Conservation (phyloP, 768 basidiomycete species). For the Saitozyma sp. region DNA sequence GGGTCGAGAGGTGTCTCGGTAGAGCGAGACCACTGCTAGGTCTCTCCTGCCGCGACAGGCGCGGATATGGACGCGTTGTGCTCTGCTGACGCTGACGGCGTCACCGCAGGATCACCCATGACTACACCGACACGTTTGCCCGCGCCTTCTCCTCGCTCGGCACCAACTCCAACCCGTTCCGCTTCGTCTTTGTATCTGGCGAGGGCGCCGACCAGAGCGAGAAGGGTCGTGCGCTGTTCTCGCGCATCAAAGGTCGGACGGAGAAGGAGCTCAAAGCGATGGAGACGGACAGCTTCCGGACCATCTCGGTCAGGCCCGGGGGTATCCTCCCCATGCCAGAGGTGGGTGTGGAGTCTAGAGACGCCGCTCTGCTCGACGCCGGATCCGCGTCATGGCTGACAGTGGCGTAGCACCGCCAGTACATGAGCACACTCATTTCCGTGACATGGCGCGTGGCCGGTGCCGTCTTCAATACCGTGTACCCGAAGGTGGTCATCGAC, state of each 20-base stretch:
- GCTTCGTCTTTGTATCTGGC: conserved; percentile 55
- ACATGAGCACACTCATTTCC: too few relatives aligned
- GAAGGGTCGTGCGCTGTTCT: conserved; percentile 50
- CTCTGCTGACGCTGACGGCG: not conserved
- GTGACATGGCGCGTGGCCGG: too few relatives aligned
- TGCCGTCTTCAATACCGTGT: too few relatives aligned
- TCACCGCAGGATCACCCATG: conserved; percentile 48
- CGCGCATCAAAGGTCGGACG: conserved; percentile 53
- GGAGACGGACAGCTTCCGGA: conserved; percentile 12
- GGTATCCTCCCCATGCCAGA: conserved; percentile 26
- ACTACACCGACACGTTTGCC: conserved; percentile 51
- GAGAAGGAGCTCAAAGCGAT: conserved; percentile 20
- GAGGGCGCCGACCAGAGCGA: conserved; percentile 53
- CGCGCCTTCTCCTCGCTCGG: conserved; percentile 50
- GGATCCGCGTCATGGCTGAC: too few relatives aligned
- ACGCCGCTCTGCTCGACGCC: too few relatives aligned
- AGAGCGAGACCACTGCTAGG: too few relatives aligned
- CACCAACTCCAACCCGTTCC: conserved; percentile 46
- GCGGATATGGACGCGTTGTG: not conserved
- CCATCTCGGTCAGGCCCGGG: conserved; percentile 27
- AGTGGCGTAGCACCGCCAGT: too few relatives aligned
- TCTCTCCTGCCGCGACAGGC: too few relatives aligned
- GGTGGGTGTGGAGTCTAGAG: conserved; percentile 10
- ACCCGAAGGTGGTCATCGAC: too few relatives aligned
- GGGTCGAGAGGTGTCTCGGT: not conserved